These are phyloP conservation scores for Ophiostoma ulmi DNA, from an alignment of 2,329 filamentous ascomycete species.

Conservation along the genomic window DNA sequence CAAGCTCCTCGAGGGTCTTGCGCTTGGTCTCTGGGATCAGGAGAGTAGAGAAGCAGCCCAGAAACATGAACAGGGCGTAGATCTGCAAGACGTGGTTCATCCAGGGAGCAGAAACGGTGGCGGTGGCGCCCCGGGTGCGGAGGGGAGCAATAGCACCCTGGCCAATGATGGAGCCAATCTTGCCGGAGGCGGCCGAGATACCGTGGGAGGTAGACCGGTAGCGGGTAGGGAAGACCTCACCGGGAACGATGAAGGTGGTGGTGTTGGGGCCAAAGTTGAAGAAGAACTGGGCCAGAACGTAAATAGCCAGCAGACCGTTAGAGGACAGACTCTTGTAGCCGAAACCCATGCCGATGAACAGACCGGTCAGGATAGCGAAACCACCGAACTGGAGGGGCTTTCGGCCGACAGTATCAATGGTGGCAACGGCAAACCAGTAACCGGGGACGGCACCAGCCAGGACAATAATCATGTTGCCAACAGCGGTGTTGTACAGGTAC, in stretches of 20 bases:
- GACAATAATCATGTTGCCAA: constrained; percentile 74
- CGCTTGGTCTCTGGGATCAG: constrained; percentile 70
- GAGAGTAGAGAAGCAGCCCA: constrained; percentile 62
- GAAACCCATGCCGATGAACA: constrained; percentile 60
- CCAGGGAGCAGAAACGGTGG: constrained; percentile 51
- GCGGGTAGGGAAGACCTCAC: constrained; percentile 53
- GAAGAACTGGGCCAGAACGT: constrained; percentile 54
- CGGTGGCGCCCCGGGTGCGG: constrained; percentile 42
- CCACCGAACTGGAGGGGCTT: constrained; percentile 69
- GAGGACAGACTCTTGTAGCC: constrained; percentile 50
- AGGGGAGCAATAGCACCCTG: constrained; percentile 55
- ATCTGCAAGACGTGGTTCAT: constrained; percentile 74
- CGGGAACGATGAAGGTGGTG: constrained; percentile 54
- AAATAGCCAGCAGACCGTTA: constrained; percentile 51
- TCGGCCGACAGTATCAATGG: constrained; percentile 65
- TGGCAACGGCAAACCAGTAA: constrained; percentile 74
- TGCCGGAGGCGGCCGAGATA: constrained; percentile 51
- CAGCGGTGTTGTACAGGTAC: constrained; percentile 65
- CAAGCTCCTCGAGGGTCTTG: constrained; percentile 64
- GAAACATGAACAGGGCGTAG: constrained; percentile 69
- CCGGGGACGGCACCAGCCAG: constrained; percentile 74
- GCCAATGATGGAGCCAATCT: constrained; percentile 53
- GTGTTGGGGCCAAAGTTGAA: constrained; percentile 57
- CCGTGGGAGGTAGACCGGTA: constrained; percentile 55
- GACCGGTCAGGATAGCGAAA: constrained; percentile 55